Conservation (phyloP, 192 early-diverging fungal genomes). For the Coemansia interrupta region DNA sequence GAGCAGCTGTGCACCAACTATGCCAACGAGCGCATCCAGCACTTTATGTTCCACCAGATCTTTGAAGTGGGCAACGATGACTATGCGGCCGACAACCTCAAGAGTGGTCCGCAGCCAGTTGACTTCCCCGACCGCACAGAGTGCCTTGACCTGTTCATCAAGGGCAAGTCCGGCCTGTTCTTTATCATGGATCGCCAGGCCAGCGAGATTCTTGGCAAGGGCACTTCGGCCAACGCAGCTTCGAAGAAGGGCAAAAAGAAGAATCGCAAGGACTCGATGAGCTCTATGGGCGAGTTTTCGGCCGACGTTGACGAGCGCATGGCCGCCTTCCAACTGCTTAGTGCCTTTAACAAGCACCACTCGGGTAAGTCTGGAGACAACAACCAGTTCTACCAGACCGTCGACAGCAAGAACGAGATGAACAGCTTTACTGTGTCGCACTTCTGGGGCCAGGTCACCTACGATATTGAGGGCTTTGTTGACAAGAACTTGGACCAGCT, state of each 20-base stretch:
- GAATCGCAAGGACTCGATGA: conserved; percentile 24
- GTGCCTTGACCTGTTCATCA: conserved; percentile 69
- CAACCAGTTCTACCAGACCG: conserved; percentile 30
- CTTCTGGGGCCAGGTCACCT: conserved; percentile 71
- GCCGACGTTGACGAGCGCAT: conserved; percentile 30
- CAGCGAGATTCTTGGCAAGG: conserved; percentile 28
- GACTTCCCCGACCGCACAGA: conserved; percentile 58
- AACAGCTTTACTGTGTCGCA: conserved; percentile 77
- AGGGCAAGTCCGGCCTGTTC: conserved; percentile 68
- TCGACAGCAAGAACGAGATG: conserved; percentile 53
- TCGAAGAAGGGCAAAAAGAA: conserved; percentile 22
- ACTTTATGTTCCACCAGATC: conserved; percentile 46
- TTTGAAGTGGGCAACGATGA: conserved; percentile 64
- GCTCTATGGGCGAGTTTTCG: conserved; percentile 35
- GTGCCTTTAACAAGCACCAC: conserved; percentile 39
- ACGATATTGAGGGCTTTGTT: conserved; percentile 77
- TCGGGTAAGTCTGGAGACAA: conserved; percentile 31
- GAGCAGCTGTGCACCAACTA: conserved; percentile 71
- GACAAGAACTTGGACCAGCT: conserved; percentile 75
- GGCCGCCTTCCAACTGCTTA: conserved; percentile 44
- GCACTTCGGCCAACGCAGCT: background rate
- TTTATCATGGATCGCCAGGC: conserved; percentile 68
- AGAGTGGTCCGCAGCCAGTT: conserved; percentile 67
- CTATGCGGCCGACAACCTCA: conserved; percentile 74
- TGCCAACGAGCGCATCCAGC: conserved; percentile 69